Conservation (phyloP, 371 early-diverging fungal genomes). For the Basidiobolus meristosporus region DNA sequence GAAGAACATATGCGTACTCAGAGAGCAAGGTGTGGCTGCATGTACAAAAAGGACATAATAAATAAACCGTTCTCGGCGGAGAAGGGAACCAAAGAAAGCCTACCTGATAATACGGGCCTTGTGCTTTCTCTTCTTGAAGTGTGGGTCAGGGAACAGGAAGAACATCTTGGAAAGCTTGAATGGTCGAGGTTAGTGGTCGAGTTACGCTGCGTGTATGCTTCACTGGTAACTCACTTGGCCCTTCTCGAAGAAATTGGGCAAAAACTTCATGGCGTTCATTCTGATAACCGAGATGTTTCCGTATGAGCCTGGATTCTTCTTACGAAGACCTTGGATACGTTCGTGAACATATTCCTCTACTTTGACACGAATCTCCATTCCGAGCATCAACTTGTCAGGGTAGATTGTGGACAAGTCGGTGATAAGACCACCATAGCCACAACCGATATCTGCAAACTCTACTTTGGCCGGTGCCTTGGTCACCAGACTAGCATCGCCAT, state of each 20-base stretch:
- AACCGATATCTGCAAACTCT: constrained; percentile 98
- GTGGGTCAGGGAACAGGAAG: constrained; percentile 98
- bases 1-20: constrained; percentile 88
- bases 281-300: constrained; percentile 91
- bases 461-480: constrained; percentile 19
- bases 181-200: background rate
- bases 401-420: constrained; percentile 77
- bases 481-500: constrained; percentile 12
- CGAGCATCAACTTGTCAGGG: constrained; percentile 83
- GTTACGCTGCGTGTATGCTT: background rate
- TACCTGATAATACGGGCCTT: constrained; percentile 95
- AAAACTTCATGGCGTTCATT: constrained; percentile 98
- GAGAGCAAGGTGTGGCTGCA: constrained; percentile 55
- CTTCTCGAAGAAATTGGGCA: constrained; percentile 95
- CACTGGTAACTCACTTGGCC: constrained; percentile 36
- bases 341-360: constrained; percentile 88
- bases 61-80: no score
- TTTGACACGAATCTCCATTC: constrained; percentile 97
- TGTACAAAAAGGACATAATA: constrained; percentile 1
- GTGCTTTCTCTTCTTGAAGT: constrained; percentile 99
- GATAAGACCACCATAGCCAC: constrained; percentile 97
- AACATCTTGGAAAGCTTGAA: constrained; percentile 86
- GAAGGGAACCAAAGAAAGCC: constrained; percentile 2
- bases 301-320: constrained; percentile 61
- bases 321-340: constrained; percentile 74